A percentile compares a stretch with the other conserved stretches of the same genome.
These are phyloP conservation scores for Nitzschia sp. DNA, from an alignment of 108 stramenopile genomes.

Conservation along the genomic window DNA sequence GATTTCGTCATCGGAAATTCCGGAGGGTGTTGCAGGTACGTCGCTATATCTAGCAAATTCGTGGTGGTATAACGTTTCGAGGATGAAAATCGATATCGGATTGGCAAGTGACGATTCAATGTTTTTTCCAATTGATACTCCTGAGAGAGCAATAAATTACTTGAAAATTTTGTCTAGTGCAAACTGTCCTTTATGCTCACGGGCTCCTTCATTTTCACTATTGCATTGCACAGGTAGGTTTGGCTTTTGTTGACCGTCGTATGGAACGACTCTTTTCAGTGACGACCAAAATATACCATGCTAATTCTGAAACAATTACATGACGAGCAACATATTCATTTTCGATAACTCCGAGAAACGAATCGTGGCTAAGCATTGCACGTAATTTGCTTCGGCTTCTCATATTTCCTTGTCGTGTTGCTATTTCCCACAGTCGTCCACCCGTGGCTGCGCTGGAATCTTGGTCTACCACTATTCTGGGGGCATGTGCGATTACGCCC, in stretches of 20 bases:
- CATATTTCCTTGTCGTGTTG: no score
- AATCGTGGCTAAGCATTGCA: no score
- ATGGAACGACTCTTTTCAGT: conserved; percentile 36
- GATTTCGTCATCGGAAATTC: conserved; percentile 1
- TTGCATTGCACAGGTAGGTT: no score
- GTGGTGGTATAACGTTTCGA: neutral
- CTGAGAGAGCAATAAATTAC: conserved; percentile 24
- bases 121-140: conserved; percentile 48
- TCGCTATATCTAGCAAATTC: neutral
- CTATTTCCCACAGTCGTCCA: conserved; percentile 2
- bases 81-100: conserved; percentile 26
- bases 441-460: conserved; percentile 7
- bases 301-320: conserved; percentile 47
- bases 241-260: no score
- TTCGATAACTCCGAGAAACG: conserved; percentile 43
- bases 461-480: conserved; percentile 20
- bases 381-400: no score
- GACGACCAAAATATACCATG: conserved; percentile 53
- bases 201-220: no score
- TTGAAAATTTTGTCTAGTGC: no score
- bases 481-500: conserved; percentile 8
- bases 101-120: conserved; percentile 15
- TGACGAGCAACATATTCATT: conserved; percentile 36
- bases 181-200: no score
- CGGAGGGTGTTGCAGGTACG: conserved; percentile 32